Percentiles rank a stretch among this genome's conserved stretches.
phyloP scores from a whole-genome alignment of 2,329 filamentous ascomycete species.

The Plectosphaerella cucumerina region DNA sequence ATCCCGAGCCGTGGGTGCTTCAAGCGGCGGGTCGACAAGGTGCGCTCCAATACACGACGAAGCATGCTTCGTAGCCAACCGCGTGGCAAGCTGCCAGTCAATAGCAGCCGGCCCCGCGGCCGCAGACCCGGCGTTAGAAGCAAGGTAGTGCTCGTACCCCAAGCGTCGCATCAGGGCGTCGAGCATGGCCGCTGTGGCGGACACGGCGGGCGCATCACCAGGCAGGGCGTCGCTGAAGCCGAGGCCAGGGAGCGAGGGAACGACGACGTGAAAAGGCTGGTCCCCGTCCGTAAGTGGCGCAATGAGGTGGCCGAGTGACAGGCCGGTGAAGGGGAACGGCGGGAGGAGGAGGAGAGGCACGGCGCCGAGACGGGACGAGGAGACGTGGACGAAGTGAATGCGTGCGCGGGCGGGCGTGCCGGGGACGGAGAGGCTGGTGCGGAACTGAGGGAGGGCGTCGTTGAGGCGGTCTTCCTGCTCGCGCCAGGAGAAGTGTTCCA shows the following conservation, averaged over 20 bases:
- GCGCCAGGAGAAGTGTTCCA: conserved; percentile 63
- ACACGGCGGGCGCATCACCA: conserved; percentile 42
- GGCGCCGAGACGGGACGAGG: conserved; percentile 47
- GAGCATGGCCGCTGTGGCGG: conserved; percentile 51
- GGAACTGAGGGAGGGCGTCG: conserved; percentile 56
- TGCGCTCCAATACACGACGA: conserved; percentile 56
- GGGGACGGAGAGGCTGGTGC: conserved; percentile 46
- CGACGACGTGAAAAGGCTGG: conserved; percentile 62
- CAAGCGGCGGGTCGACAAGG: conserved; percentile 53
- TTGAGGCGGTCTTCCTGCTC: conserved; percentile 56
- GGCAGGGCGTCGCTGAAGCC: conserved; percentile 63
- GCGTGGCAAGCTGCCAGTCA: conserved; percentile 45
- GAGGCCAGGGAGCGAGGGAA: conserved; percentile 61
- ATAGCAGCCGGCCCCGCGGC: conserved; percentile 40
- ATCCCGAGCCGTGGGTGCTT: conserved; percentile 38
- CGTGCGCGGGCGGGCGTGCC: conserved; percentile 40
- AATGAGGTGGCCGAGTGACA: conserved; percentile 54
- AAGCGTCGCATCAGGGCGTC: conserved; percentile 56
- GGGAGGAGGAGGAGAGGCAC: conserved; percentile 63
- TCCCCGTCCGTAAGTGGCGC: conserved; percentile 41
- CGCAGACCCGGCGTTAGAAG: conserved; percentile 48
- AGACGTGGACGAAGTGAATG: conserved; percentile 62
- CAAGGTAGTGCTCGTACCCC: conserved; percentile 55
- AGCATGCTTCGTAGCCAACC: conserved; percentile 42
- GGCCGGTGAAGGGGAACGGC: conserved; percentile 61